These are phyloP conservation scores for Pichia paraexigua DNA, from an alignment of 805 yeast genomes.

Conservation along the genomic window DNA sequence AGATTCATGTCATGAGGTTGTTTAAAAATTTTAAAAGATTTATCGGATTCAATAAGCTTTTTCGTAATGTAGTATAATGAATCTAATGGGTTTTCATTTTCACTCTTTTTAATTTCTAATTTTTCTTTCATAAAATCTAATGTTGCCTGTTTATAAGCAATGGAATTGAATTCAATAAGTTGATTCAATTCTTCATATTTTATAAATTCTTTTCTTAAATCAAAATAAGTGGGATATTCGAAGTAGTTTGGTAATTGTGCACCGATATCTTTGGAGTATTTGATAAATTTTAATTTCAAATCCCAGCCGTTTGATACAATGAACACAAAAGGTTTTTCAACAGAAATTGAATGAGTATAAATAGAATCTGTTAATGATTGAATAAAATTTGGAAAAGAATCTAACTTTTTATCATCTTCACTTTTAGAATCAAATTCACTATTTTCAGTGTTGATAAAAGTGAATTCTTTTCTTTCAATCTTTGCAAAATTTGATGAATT, in stretches of 20 bases:
- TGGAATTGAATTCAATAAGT: constrained; percentile 5
- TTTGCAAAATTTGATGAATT: neutral
- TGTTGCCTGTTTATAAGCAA: neutral
- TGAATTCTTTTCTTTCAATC: neutral
- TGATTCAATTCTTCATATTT: constrained; percentile 49
- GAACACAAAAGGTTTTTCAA: constrained; percentile 45
- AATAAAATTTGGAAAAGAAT: constrained; percentile 1
- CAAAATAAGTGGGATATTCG: constrained; percentile 70
- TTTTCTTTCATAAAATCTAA: neutral
- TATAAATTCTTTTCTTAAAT: constrained; percentile 61
- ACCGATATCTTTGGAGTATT: constrained; percentile 74
- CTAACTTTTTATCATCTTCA: neutral
- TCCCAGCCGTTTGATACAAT: constrained; percentile 62
- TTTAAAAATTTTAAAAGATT: constrained; percentile 34
- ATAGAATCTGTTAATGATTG: constrained; percentile 8
- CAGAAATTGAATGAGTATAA: constrained; percentile 3
- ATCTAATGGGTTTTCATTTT: neutral
- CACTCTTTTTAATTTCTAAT: neutral
- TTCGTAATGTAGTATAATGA: constrained; percentile 1
- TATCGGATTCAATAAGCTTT: neutral
- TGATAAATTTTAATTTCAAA: constrained; percentile 65
- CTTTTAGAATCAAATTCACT: neutral
- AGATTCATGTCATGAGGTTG: constrained; percentile 72
- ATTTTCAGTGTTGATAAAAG: neutral
- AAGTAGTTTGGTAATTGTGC: constrained; percentile 66